Base-by-base conservation (phyloP, 2,329 filamentous ascomycete genomes). In the Pleoardoris graminearum region DNA sequence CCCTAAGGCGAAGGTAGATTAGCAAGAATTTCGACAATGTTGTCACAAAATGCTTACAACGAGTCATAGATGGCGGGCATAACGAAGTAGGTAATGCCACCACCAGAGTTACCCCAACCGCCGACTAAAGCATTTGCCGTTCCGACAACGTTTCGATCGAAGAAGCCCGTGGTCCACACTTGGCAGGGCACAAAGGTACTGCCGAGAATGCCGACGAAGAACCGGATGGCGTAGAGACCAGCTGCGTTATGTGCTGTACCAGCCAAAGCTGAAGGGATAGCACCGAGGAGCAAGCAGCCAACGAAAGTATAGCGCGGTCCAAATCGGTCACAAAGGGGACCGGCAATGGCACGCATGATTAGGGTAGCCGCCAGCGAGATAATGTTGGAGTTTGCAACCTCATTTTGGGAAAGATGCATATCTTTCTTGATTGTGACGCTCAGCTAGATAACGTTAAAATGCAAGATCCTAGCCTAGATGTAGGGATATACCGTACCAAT, bases 101-200 rank as follows among this genome's bases (percentile, higher is more conserved):
- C 92, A 53, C 92, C 91, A 22, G 90, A 83, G 63, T 96, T 96
- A 46, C 91, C 92, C 77, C 89, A 87, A 12, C 92, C 92, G 36
- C 86, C 92, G 1, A 91, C 87, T 16, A 96, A 75, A 2, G 90
- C 88, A 68, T 96, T 97, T 55, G 91, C 90, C 5, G 90, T 92
- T 42, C 92, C 92, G 16, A 96, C 88, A 22, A 96, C 82, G 65
- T 92, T 94, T 77, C 92, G 94, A 76, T 97, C 91, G 71, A 91
- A 96, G 79, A 96, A 96, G 0, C 87, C 90, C 0, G 91, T 96
- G 8, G 88, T 90, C 90, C 91, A 96, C 6, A 96, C 92, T 70
- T 95, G 91, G 71, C 91, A 96, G 11, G 89, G 89, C 0, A 93
- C 89, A 63, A 93, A 93, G 1, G 85, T 83, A 2, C 86, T 88